Conservation (phyloP, 768 basidiomycete genomes). For the Kwoniella botswanensis region DNA sequence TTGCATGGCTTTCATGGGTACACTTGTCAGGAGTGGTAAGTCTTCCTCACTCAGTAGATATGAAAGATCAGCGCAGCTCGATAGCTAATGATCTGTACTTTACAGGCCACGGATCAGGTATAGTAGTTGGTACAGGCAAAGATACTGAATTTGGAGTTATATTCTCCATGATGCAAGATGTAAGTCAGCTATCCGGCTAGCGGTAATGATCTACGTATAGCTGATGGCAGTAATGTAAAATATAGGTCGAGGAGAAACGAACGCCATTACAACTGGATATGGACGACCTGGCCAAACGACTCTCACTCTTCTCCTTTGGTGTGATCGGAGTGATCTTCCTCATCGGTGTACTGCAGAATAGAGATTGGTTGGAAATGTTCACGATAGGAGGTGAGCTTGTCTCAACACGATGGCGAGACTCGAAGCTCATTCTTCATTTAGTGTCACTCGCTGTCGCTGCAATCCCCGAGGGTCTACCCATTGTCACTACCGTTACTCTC, state of each 20-base stretch:
- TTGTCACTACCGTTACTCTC: conserved; percentile 95
- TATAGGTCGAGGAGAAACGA: conserved; percentile 77
- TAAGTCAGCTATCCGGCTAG: conserved; percentile 55
- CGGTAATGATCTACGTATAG: neutral
- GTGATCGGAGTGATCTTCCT: conserved; percentile 92
- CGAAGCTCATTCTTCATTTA: conserved; percentile 55
- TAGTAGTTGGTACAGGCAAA: conserved; percentile 83
- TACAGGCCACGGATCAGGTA: conserved; percentile 76
- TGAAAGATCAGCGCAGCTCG: no score
- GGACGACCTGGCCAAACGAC: conserved; percentile 93
- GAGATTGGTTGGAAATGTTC: conserved; percentile 97
- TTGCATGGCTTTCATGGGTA: conserved; percentile 95
- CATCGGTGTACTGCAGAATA: conserved; percentile 80
- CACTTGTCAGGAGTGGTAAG: conserved; percentile 83
- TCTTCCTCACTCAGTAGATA: neutral
- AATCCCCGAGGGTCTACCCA: conserved; percentile 94
- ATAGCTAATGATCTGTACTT: conserved; percentile 10
- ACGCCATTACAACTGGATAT: conserved; percentile 91
- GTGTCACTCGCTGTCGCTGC: conserved; percentile 98
- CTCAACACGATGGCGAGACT: neutral
- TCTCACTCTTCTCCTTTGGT: conserved; percentile 88
- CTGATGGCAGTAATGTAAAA: neutral
- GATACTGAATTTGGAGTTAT: conserved; percentile 95
- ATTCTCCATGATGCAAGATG: conserved; percentile 98
- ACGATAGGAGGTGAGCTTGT: conserved; percentile 84